Evolutionary conservation across 345 rosid species (phyloP).

Genomic region (Bretschneidera sinensis): DNA sequence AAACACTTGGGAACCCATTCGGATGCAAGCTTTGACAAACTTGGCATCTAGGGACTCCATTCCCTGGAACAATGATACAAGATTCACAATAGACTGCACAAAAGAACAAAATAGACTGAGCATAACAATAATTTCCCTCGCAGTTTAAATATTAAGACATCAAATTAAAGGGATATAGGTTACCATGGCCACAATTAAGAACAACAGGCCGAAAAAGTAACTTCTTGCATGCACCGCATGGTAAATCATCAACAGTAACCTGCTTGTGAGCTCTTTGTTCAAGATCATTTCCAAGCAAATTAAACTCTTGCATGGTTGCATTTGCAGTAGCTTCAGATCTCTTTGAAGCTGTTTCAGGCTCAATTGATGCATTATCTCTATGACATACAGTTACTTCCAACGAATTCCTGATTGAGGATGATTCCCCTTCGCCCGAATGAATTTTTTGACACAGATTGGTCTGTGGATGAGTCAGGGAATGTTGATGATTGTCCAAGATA

Average conservation of each 20-base stretch:
- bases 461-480: conserved; percentile 2
- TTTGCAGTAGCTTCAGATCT: conserved; percentile 10
- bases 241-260: conserved; percentile 27
- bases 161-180: neutral
- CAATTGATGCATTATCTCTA: conserved; percentile 5
- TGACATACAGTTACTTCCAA: conserved; percentile 5
- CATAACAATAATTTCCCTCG: neutral
- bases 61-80: conserved; percentile 21
- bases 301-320: conserved; percentile 13
- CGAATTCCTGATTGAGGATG: conserved; percentile 13
- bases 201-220: conserved; percentile 35
- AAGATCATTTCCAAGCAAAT: conserved; percentile 10
- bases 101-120: conserved; percentile 3
- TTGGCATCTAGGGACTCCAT: conserved; percentile 26
- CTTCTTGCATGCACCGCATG: conserved; percentile 37
- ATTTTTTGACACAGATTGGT: conserved; percentile 11
- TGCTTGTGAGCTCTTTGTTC: conserved; percentile 14
- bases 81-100: conserved; percentile 39
- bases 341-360: conserved; percentile 6
- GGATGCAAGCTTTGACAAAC: conserved; percentile 38
- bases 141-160: neutral
- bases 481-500: conserved; percentile 6
- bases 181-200: conserved; percentile 50
- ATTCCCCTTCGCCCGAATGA: conserved; percentile 13
- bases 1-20: conserved; percentile 26